Conservation (phyloP, 306 rosid genomes). For the Begonia masoniana region DNA sequence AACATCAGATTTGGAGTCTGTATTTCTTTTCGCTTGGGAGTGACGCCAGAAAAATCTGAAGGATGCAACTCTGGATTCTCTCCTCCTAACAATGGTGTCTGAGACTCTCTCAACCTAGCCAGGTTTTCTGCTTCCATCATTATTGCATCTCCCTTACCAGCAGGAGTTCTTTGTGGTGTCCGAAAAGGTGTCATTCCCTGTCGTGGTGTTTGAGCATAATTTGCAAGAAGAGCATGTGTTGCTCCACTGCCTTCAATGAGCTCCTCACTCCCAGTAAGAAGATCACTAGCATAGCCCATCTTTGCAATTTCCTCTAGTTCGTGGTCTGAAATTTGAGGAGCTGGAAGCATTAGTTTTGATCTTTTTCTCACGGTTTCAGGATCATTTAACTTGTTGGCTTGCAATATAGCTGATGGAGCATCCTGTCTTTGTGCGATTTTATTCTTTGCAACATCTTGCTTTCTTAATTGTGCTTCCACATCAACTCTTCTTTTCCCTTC, state of each 20-base stretch:
- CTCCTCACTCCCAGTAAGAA: constrained; percentile 62
- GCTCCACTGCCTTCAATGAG: constrained; percentile 70
- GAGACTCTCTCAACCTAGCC: constrained; percentile 94
- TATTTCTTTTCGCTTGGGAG: constrained; percentile 74
- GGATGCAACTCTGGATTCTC: constrained; percentile 92
- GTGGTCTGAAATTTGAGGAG: constrained; percentile 87
- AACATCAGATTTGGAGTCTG: constrained; percentile 76
- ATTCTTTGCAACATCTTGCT: constrained; percentile 79
- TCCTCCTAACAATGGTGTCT: constrained; percentile 90
- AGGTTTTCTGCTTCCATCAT: constrained; percentile 97
- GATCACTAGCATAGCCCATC: constrained; percentile 90
- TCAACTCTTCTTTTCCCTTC: constrained; percentile 88
- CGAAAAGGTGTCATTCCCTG: constrained; percentile 70
- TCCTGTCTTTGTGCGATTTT: constrained; percentile 85
- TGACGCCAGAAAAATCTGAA: constrained; percentile 92
- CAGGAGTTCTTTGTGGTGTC: constrained; percentile 90
- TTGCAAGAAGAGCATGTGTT: constrained; percentile 76
- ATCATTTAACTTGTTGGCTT: constrained; percentile 86
- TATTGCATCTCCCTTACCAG: constrained; percentile 86
- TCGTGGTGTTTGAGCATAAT: constrained; percentile 71
- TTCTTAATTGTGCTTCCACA: constrained; percentile 65
- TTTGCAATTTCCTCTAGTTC: constrained; percentile 93
- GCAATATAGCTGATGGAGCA: constrained; percentile 79
- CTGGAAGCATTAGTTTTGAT: constrained; percentile 88
- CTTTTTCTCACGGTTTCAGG: constrained; percentile 89